Conservation (phyloP, 73 alveolate genomes). For the Symbiodinium natans region DNA sequence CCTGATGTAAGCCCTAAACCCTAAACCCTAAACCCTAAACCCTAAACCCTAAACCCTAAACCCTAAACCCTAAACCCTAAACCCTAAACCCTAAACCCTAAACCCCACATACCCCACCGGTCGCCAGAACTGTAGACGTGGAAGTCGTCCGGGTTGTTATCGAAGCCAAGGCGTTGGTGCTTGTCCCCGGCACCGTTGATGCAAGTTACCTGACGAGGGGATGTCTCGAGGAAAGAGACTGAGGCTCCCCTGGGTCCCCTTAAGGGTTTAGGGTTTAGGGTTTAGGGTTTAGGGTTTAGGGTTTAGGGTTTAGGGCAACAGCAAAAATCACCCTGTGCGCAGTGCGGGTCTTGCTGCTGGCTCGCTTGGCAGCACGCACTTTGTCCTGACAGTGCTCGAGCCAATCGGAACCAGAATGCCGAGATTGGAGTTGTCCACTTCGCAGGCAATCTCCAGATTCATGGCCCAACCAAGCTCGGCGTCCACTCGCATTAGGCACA, state of each 20-base stretch:
- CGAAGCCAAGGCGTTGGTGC: conserved; percentile 47
- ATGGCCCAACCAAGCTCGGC: conserved; percentile 45
- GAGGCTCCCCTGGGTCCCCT: too few species aligned
- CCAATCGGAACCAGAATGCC: conserved; percentile 35
- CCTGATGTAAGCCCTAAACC: too few species aligned
- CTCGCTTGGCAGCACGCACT: conserved; percentile 41
- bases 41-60: too few species aligned
- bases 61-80: too few species aligned
- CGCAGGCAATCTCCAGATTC: conserved; percentile 61
- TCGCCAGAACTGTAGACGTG: conserved; percentile 17
- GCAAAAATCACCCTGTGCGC: too few species aligned
- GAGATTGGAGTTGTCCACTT: conserved; percentile 24
- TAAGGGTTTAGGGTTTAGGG: too few species aligned
- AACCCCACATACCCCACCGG: background rate
- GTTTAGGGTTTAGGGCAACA: too few species aligned
- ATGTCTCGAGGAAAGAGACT: too few species aligned
- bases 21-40: too few species aligned
- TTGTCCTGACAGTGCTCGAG: conserved; percentile 9
- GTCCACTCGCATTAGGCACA: conserved; percentile 54
- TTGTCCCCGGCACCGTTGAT: background rate
- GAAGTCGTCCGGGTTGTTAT: conserved; percentile 7
- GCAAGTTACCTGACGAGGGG: conserved; percentile 15
- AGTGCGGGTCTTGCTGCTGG: conserved; percentile 24
- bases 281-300: too few species aligned
- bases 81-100: too few species aligned